Evolutionary conservation across 306 rosid genomes (phyloP).

Genomic region (Ochetophila trinervis): DNA sequence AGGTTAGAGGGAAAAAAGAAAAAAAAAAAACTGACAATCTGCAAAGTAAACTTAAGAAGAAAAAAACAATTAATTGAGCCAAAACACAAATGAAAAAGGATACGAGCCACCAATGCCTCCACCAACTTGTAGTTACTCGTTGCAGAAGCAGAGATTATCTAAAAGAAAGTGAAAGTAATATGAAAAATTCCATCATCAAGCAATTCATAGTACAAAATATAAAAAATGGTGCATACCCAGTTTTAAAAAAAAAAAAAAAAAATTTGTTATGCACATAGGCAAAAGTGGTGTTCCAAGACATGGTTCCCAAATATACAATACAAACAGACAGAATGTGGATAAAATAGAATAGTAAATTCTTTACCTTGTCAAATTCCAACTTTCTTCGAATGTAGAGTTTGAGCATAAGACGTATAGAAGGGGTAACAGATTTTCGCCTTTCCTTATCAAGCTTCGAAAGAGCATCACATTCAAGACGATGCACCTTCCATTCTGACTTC

Average conservation of each 20-base stretch:
- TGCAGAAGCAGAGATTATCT: conserved; percentile 62
- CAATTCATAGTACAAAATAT: not conserved
- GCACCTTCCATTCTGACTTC: conserved; percentile 87
- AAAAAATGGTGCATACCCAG: not conserved
- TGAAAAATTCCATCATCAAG: not conserved
- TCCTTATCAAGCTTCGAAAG: conserved; percentile 57
- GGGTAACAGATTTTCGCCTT: conserved; percentile 63
- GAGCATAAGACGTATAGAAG: conserved; percentile 79
- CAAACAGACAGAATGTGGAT: conserved; percentile 7
- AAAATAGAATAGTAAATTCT: not conserved
- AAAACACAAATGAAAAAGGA: conserved; percentile 38
- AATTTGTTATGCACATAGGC: not conserved
- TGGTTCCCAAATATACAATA: conserved; percentile 12
- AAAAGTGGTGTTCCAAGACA: not conserved
- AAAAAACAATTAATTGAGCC: conserved; percentile 12
- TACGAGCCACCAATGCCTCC: conserved; percentile 85
- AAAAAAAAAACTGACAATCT: not conserved
- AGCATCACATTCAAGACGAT: conserved; percentile 82
- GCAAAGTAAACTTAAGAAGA: not conserved
- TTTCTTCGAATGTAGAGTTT: conserved; percentile 69
- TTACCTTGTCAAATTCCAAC: conserved; percentile 73
- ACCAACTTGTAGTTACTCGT: conserved; percentile 73
- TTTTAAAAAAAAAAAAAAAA: no score
- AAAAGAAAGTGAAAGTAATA: conserved; percentile 18
- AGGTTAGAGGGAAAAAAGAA: conserved; percentile 24